Conservation (phyloP, 805 yeast genomes). For the Teunomyces panamensis region DNA sequence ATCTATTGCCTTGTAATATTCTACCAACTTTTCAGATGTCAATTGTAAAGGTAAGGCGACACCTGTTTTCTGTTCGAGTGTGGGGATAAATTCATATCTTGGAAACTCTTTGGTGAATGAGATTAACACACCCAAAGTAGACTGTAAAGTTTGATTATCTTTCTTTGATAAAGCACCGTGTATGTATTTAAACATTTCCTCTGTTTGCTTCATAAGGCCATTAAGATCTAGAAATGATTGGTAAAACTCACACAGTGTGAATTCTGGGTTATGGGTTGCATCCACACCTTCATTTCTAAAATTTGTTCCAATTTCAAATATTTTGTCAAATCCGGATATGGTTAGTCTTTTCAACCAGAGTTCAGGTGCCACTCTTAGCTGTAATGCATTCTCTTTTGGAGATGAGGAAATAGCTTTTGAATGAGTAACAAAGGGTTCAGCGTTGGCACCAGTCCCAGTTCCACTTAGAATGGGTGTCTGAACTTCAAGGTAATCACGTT, state of each 20-base stretch:
- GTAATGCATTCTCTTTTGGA: constrained; percentile 34
- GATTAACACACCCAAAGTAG: constrained; percentile 20
- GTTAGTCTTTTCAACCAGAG: constrained; percentile 85
- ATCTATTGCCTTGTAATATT: constrained; percentile 38
- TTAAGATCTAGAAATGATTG: constrained; percentile 65
- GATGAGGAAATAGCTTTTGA: constrained; percentile 32
- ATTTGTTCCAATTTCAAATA: constrained; percentile 80
- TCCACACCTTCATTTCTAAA: constrained; percentile 95
- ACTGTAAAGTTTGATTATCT: background rate
- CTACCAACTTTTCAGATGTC: constrained; percentile 36
- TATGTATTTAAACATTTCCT: constrained; percentile 48
- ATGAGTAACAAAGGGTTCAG: constrained; percentile 74
- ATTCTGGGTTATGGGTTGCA: constrained; percentile 91
- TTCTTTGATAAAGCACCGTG: constrained; percentile 24
- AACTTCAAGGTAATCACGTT: constrained; percentile 68
- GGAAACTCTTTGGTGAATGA: constrained; percentile 12
- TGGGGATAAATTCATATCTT: constrained; percentile 63
- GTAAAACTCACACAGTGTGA: constrained; percentile 87
- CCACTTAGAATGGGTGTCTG: constrained; percentile 83
- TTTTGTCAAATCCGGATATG: constrained; percentile 80
- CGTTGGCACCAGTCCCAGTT: constrained; percentile 84
- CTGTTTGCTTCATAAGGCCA: constrained; percentile 64
- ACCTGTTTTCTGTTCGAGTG: constrained; percentile 56
- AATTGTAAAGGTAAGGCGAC: constrained; percentile 44
- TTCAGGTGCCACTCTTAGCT: constrained; percentile 90